Base-by-base conservation (phyloP, 495 filamentous ascomycete genomes). In the Coniosporium apollinis region DNA sequence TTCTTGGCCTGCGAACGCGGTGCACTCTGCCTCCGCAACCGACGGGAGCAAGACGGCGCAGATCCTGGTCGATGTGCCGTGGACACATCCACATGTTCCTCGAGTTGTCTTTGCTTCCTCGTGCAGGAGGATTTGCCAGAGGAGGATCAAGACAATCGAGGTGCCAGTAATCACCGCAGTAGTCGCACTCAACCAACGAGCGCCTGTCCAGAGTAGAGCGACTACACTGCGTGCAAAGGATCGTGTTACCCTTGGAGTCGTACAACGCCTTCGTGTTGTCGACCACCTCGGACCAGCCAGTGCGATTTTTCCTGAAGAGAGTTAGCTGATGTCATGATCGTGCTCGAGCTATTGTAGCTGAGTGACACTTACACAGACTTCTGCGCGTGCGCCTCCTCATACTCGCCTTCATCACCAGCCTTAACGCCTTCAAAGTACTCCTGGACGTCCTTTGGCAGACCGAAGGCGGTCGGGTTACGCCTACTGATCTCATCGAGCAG, bases 101-200 rank as follows among this genome's bases (percentile, higher is more conserved):
- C 4, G 61, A 39, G 41, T 54, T 66, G 49, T 58, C 56, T 17
- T 59, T 56, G 11, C 44, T 45, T 28, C 34, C 39, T 21, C 48
- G 47, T 33, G 62, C 57, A 3, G 87, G 86, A 10, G 82, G 79
- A 32, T 73, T 67, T 19, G 85, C 74, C 50, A 86, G 51, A 19
- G 91, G 91, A 2, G 83, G 81, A 50, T 85, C 72, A 11, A 89
- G 59, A 56, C 89, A 97, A 57, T 96, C 87, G 11, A 94, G 59
- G 58, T 97, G 89, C 73, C 84, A 97, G 22, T 67, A 66, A 16
- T 79, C 61, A 2, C 67, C 66, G 52, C 89, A 97, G 43, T 73
- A 76, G 46, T 82, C 82, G 41, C 58, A 61, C 25, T 47, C 22
- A 22, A 59, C 45, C 35, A 60, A 51, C 19, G 20, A 13, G 11